These are phyloP conservation scores for Paracorniculantispora psalliotae DNA, from an alignment of 2,329 filamentous ascomycete genomes.

Conservation along the genomic window DNA sequence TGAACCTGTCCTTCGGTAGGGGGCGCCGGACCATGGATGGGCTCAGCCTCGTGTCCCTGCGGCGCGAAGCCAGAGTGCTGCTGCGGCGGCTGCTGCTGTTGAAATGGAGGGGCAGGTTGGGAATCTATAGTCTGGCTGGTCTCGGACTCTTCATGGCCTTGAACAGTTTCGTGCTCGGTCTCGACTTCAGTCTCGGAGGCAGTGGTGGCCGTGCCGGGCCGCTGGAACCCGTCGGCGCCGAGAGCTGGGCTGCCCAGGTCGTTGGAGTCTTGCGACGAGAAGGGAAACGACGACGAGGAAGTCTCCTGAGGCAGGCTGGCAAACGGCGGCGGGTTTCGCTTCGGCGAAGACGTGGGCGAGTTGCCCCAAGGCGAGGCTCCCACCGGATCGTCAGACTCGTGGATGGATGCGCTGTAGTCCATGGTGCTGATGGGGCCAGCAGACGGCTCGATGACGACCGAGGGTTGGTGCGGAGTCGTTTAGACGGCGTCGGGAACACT, in stretches of 20 bases:
- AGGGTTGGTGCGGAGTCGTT: slow-evolving; percentile 7
- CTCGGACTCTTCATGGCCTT: slow-evolving; percentile 16
- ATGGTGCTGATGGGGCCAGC: slow-evolving; percentile 31
- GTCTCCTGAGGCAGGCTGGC: slow-evolving; percentile 35
- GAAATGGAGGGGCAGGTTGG: slow-evolving; percentile 27
- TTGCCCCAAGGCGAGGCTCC: slow-evolving; percentile 53
- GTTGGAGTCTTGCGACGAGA: slow-evolving; percentile 39
- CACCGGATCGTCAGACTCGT: slow-evolving; percentile 48
- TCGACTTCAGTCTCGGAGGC: slow-evolving; percentile 40
- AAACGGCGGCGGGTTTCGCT: slow-evolving; percentile 41
- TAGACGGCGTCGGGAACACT: not conserved
- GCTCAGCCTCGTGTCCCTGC: slow-evolving; percentile 29
- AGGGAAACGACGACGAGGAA: slow-evolving; percentile 40
- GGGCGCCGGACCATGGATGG: not conserved
- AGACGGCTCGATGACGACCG: slow-evolving; percentile 3
- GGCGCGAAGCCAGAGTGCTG: slow-evolving; percentile 18
- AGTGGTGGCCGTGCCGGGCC: slow-evolving; percentile 44
- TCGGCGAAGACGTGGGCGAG: slow-evolving; percentile 47
- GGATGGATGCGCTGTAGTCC: slow-evolving; percentile 55
- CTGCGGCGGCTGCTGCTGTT: slow-evolving; percentile 17
- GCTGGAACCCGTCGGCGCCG: slow-evolving; percentile 36
- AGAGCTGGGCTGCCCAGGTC: slow-evolving; percentile 34
- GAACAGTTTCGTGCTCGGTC: slow-evolving; percentile 27
- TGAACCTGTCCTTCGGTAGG: slow-evolving; percentile 42
- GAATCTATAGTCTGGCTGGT: not conserved